A percentile compares a stretch with the other conserved stretches of the same genome.
phyloP scores from a whole-genome alignment of 768 basidiomycete genomes.

The Leccinum subgranulosum region DNA sequence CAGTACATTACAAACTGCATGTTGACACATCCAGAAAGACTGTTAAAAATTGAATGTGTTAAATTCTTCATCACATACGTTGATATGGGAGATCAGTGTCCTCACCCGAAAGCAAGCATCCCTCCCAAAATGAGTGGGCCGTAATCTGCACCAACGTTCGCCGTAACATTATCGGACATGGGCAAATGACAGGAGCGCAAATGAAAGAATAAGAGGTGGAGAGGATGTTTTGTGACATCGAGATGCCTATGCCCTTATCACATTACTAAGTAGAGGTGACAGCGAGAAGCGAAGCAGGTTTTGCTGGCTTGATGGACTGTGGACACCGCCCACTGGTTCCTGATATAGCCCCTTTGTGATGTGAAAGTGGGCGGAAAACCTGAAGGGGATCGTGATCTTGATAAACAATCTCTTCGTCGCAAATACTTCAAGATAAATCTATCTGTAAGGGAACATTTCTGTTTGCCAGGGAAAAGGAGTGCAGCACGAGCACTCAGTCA shows the following conservation, averaged over 20 bases:
- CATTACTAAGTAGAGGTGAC: not conserved
- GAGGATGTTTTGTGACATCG: no score
- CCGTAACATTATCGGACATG: not conserved
- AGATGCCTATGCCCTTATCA: not conserved
- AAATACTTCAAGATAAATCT: not conserved
- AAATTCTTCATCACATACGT: not conserved
- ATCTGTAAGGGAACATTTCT: not conserved
- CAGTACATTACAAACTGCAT: constrained; percentile 25
- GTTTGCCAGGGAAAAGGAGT: not conserved
- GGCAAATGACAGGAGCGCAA: not conserved
- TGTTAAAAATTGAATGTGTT: not conserved
- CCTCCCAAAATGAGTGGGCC: constrained; percentile 24
- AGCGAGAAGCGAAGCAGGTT: not conserved
- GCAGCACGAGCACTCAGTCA: not conserved
- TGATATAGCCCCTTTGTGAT: not conserved
- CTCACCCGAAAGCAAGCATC: constrained; percentile 21
- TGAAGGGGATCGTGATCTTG: not conserved
- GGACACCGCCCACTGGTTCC: not conserved
- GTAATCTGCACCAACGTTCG: constrained; percentile 6
- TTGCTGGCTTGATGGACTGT: not conserved
- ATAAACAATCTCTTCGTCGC: not conserved
- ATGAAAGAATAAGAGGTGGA: not conserved
- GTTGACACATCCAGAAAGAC: constrained; percentile 25
- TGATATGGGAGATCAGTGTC: not conserved
- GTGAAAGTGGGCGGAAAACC: not conserved